Evolutionary conservation across 805 yeast genomes (phyloP), one percentile per base, ranked within the genome.

Genomic region (Myxozyma udenii): DNA sequence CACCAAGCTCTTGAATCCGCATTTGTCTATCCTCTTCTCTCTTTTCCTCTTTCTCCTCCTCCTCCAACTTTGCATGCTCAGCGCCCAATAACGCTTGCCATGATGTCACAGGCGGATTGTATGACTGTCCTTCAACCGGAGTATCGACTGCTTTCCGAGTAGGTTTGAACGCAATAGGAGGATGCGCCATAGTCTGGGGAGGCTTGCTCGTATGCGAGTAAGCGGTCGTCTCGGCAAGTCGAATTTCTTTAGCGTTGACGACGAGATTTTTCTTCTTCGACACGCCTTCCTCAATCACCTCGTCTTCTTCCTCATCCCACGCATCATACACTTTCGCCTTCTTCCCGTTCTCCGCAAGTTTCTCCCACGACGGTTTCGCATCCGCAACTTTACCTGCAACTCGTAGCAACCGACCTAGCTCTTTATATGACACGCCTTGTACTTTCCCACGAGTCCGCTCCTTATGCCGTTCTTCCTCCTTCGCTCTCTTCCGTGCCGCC

Each of bases 61-160:
- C 74, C 63, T 80, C 79, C 63, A 88, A 95, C 48, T 74, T 73
- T 46, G 66, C 75, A 61, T 76, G 83, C 68, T 89, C 97, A 48
- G 74, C 72, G 47, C 78, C 72, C 46, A 93, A 78, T 61, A 90
- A 75, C 18, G 68, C 69, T 61, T 81, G 80, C 98, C 98, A 93
- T 24, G 85, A 80, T 50, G 83, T 85, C 58, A 83, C 73, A 11
- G 91, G 77, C 23, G 98, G 98, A 66, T 93, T 93, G 66, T 88
- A 93, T 1, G 98, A 90, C 67, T 85, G 86, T 49, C 98, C 98
- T 1, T 84, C 93, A 62, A 84, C 83, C 11, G 95, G 89, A 2
- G 81, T 50, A 1, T 61, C 67, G 2, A 73, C 71, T 0, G 74
- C 67, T 25, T 47, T 25, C 18, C 74, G 81, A 42, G 71, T 62